phyloP scores from a whole-genome alignment of 2,329 filamentous ascomycete species.

The Penicillium sp. region DNA sequence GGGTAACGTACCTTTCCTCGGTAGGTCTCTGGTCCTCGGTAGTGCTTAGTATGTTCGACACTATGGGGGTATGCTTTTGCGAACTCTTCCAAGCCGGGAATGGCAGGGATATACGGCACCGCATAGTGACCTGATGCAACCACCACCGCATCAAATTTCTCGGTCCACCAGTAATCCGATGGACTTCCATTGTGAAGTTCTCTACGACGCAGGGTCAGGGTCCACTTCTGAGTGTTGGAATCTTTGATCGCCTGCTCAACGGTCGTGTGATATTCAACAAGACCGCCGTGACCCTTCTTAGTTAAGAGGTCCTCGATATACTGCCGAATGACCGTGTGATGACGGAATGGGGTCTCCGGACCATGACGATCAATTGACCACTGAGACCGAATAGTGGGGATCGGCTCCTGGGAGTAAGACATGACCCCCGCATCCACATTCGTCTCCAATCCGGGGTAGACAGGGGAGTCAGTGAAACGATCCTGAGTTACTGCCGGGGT shows the following conservation, averaged over 20 bases:
- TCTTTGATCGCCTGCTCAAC: slow-evolving; percentile 58
- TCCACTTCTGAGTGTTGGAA: slow-evolving; percentile 54
- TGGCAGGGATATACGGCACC: slow-evolving; percentile 54
- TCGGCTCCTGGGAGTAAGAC: slow-evolving; percentile 60
- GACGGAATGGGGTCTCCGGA: slow-evolving; percentile 60
- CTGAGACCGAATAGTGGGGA: slow-evolving; percentile 47
- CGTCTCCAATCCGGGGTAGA: slow-evolving; percentile 66
- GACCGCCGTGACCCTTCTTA: slow-evolving; percentile 54
- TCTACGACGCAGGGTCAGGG: slow-evolving; percentile 51
- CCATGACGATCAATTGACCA: slow-evolving; percentile 54
- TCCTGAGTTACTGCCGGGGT: slow-evolving; percentile 45
- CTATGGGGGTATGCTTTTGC: slow-evolving; percentile 38
- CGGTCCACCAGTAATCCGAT: slow-evolving; percentile 63
- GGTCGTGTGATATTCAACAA: slow-evolving; percentile 54
- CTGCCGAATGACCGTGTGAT: slow-evolving; percentile 58
- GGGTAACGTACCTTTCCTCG: slow-evolving; percentile 31
- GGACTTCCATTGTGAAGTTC: slow-evolving; percentile 21
- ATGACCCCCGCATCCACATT: slow-evolving; percentile 63
- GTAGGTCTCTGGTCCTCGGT: slow-evolving; percentile 41
- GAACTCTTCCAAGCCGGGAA: slow-evolving; percentile 45
- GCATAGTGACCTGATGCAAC: slow-evolving; percentile 63
- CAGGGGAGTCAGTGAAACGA: slow-evolving; percentile 58
- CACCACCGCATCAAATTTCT: slow-evolving; percentile 63
- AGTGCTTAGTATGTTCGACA: slow-evolving; percentile 46
- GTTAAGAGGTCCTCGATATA: slow-evolving; percentile 60